Percentiles rank a stretch among this genome's conserved stretches.
phyloP scores from a whole-genome alignment of 192 early-diverging fungal genomes.

The Podila verticillata region DNA sequence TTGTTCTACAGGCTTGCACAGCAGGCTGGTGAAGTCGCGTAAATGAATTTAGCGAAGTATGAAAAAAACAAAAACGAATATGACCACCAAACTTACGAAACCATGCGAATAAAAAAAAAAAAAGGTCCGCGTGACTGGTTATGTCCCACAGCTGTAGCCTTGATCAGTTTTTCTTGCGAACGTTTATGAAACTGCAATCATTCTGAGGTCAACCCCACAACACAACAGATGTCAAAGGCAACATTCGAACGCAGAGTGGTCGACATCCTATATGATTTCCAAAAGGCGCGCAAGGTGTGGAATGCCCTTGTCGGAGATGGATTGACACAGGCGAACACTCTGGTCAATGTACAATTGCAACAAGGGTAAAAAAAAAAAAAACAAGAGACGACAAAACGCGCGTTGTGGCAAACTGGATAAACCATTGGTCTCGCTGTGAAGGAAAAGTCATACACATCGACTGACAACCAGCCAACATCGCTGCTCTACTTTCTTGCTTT shows the following conservation, averaged over 20 bases:
- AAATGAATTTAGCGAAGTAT: background rate
- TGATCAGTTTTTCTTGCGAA: too few species aligned
- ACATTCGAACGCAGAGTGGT: constrained; percentile 45
- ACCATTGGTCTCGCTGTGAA: background rate
- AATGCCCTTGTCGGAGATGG: constrained; percentile 74
- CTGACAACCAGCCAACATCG: background rate
- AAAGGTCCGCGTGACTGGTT: too few species aligned
- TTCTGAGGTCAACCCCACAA: too few species aligned
- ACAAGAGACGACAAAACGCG: background rate
- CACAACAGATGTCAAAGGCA: constrained; percentile 38
- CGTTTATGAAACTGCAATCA: too few species aligned
- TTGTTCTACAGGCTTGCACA: constrained; percentile 30
- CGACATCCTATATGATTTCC: constrained; percentile 47
- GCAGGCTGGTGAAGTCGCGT: constrained; percentile 24
- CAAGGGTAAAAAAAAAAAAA: constrained; percentile 38
- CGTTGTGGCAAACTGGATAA: background rate
- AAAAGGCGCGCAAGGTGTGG: constrained; percentile 49
- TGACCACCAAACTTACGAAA: background rate
- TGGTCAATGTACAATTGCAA: constrained; percentile 67
- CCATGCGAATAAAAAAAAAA: too few species aligned
- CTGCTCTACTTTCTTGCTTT: background rate
- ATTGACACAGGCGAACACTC: constrained; percentile 74
- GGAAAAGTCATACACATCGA: too few species aligned
- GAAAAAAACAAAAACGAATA: background rate
- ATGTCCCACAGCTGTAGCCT: too few species aligned